Evolutionary conservation across 345 rosid genomes (phyloP), one percentile per base, ranked within the genome.

Genomic region (Orychophragmus violaceus): DNA sequence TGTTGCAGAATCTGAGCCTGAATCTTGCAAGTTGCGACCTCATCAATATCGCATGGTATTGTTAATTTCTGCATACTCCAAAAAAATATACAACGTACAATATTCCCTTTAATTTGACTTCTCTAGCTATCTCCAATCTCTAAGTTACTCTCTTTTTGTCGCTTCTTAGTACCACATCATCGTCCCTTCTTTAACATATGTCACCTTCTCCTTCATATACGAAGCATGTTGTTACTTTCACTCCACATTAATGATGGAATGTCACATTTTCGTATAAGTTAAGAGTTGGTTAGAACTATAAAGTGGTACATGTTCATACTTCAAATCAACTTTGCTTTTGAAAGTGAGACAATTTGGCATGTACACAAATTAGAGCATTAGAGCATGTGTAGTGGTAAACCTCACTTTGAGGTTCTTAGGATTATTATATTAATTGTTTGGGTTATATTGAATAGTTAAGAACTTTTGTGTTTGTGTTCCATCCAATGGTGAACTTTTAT

Each of bases 21-120:
- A 79, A 72, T 73, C 74, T 77, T 72, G 87, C 83, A 50, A 75
- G 71, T 77, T 72, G 87, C 82, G 44, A 77, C 36, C 62, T 59
- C 79, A 65, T 79, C 72, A 32, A 69, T 36, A 49, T 63, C 66
- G 75, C 75, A 75, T 75, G 70, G 23, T 39, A 36, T 58, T 22
- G 33, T 61, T 23, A 24, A 61, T 33, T 72, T 65, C 56, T 59
- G 60, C 45, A 51, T 37, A 58, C 48, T 30, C 60, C 72, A 59
- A 59, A 51, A 41, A 59, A 50, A 29, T 49, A 53, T 59, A 54
- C n/a, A 61, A 68, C 42, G 74, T 68, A 74, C 62, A 74, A 54
- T 45, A 67, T 61, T 67, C 69, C 35, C 16, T 61, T 67, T 18
- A 14, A 27, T 74, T 68, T 74, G 78, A 74, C 78, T 62, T 68